Evolutionary conservation across 345 rosid species (phyloP).

Genomic region (Pistacia atlantica): DNA sequence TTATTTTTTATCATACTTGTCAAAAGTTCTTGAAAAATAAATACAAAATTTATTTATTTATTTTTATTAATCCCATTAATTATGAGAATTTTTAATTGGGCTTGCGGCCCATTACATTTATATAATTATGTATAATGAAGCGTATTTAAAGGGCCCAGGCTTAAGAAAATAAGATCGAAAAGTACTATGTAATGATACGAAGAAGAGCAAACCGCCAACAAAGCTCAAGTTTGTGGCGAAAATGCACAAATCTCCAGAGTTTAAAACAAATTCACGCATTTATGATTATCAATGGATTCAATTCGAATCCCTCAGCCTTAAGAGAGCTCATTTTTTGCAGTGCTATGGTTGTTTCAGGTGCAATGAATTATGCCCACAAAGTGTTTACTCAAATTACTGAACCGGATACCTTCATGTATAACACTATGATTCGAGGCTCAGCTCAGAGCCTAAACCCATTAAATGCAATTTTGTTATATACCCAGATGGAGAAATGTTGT

Average conservation of each 20-base stretch:
- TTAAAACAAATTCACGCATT: constrained; percentile 63
- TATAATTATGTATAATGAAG: too few species aligned
- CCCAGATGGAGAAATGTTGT: constrained; percentile 52
- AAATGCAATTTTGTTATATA: constrained; percentile 41
- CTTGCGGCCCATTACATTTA: background rate
- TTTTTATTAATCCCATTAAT: background rate
- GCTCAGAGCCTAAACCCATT: constrained; percentile 49
- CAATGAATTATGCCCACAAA: constrained; percentile 57
- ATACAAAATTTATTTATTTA: background rate
- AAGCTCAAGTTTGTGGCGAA: constrained; percentile 53
- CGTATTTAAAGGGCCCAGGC: background rate
- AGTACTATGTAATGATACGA: constrained; percentile 39
- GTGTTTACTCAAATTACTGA: constrained; percentile 57
- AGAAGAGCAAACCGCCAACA: constrained; percentile 48
- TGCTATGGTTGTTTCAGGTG: constrained; percentile 44
- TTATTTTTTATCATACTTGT: too few species aligned
- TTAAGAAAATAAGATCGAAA: background rate
- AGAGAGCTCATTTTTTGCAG: constrained; percentile 56
- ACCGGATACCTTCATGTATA: constrained; percentile 59
- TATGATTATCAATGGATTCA: constrained; percentile 51
- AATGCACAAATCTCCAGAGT: constrained; percentile 45
- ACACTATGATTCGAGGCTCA: constrained; percentile 63
- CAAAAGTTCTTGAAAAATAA: too few species aligned
- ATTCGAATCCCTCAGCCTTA: constrained; percentile 40
- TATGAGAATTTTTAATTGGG: background rate